Evolutionary conservation across 192 early-diverging fungal genomes (phyloP).

Genomic region (Pecoramyces ruminantium): DNA sequence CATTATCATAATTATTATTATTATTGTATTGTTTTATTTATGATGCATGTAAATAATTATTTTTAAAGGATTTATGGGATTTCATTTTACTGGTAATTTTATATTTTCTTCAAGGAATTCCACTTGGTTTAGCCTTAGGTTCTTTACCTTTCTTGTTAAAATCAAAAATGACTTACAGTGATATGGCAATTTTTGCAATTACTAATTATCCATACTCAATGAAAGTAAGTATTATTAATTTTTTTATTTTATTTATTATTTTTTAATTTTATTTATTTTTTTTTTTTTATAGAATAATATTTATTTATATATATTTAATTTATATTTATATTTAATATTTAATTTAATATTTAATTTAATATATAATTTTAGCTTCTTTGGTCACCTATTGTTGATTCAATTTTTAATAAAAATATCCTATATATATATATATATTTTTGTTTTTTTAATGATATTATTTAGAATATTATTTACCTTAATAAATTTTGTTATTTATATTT

Average conservation of each 20-base stretch:
- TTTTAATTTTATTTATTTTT: no score
- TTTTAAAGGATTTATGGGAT: background rate
- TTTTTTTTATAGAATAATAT: no score
- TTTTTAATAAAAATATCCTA: slow-evolving; percentile 41
- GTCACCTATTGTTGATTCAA: slow-evolving; percentile 91
- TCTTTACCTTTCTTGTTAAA: slow-evolving; percentile 91
- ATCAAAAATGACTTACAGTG: slow-evolving; percentile 72
- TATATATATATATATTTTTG: background rate
- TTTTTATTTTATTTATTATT: no score
- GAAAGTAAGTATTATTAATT: no score
- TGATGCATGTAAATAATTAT: no score
- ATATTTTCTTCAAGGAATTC: slow-evolving; percentile 86
- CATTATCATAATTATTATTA: no score
- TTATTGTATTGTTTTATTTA: no score
- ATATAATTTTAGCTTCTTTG: slow-evolving; percentile 46
- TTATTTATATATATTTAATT: no score
- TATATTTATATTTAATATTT: no score
- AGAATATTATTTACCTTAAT: background rate
- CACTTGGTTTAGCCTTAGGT: slow-evolving; percentile 77
- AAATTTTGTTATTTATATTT: background rate
- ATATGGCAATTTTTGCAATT: slow-evolving; percentile 87
- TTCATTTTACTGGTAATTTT: background rate
- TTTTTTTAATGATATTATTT: background rate
- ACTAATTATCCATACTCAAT: slow-evolving; percentile 94
- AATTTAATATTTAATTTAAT: no score